Evolutionary conservation across 1,139 yeast species (phyloP).

Genomic region (Yamadazyma buinensis): DNA sequence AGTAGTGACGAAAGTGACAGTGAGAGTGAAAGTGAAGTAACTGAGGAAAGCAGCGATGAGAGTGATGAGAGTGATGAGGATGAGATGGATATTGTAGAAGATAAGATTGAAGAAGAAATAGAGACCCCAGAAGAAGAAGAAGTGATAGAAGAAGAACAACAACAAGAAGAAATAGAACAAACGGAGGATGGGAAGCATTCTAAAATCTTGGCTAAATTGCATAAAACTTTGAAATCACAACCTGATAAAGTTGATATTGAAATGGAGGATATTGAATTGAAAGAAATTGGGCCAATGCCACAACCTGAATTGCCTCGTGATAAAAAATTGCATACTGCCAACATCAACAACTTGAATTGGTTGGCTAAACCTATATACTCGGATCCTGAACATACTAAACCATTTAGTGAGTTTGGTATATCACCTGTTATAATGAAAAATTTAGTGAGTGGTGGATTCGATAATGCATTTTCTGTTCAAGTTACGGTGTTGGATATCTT

Average conservation of each 20-base stretch:
- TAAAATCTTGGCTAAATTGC: slow-evolving; percentile 4
- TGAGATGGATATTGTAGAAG: neutral
- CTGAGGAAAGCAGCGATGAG: slow-evolving; percentile 4
- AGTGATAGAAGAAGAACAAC: neutral
- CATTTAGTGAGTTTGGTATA: slow-evolving; percentile 39
- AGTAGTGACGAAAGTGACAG: slow-evolving; percentile 8
- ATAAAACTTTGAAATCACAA: slow-evolving; percentile 2
- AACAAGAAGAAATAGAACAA: slow-evolving; percentile 6
- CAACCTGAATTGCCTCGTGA: slow-evolving; percentile 69
- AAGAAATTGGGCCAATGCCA: slow-evolving; percentile 74
- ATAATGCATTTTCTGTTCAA: slow-evolving; percentile 76
- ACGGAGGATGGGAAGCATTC: no score
- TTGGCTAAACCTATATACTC: slow-evolving; percentile 60
- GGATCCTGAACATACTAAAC: slow-evolving; percentile 35
- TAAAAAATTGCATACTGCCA: slow-evolving; percentile 35
- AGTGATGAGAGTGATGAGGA: slow-evolving; percentile 10
- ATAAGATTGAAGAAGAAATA: neutral
- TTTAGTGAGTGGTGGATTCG: slow-evolving; percentile 42
- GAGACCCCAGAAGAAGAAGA: neutral
- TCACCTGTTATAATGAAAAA: slow-evolving; percentile 44
- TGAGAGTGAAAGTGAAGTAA: neutral
- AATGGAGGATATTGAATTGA: slow-evolving; percentile 26
- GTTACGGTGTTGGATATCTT: slow-evolving; percentile 59
- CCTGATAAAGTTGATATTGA: slow-evolving; percentile 9
- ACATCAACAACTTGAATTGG: slow-evolving; percentile 56